Base-by-base conservation (phyloP, 306 rosid genomes). In the Quillaja saponaria region DNA sequence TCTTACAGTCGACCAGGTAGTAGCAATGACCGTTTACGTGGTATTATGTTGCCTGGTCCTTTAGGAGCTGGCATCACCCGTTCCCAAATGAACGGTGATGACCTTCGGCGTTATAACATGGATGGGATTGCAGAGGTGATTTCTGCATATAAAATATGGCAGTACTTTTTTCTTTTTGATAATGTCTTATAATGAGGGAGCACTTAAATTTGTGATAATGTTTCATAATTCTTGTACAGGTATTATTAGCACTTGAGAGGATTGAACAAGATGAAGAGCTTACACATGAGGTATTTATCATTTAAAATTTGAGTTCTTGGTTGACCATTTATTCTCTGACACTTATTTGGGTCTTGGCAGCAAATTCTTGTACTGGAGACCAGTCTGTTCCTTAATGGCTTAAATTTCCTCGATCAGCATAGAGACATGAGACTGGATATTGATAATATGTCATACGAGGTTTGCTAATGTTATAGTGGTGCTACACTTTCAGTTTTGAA, bases 401-500 rank as follows among this genome's bases (percentile, higher is more conserved):
- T 94, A 31, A 84, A 76, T 73, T 78, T 87, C 83, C 68, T 85
- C 45, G 99, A 94, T 80, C 97, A 82, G 51, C 99, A 94, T 31
- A 83, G 97, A 75, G 99, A 90, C 67, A 87, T 94, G 99, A 88
- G 99, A 57, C 75, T 94, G 80, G 97, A 94, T 77, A 94, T 89
- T 38, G 99, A 94, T 80, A 87, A 87, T 80, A 90, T 94, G 99
- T 80, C 99, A 71, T 94, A 94, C 42, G 97, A 94, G 99, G 97
- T 94, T 71, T 66, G 95, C 69, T 61, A 49, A 46, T 34, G 25
- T 53, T 67, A 39, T 37, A 28, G 45, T 34, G 55, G 52, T 21
- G 70, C 63, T 34, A 67, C 55, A 62, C 1, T 46, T 76, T 71
- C 73, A 63, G 58, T 54, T 66, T 46, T 25, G 4, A 25, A 25